Conservation (phyloP, 1,284 basidiomycete species). For the Athelia psychrophila region DNA sequence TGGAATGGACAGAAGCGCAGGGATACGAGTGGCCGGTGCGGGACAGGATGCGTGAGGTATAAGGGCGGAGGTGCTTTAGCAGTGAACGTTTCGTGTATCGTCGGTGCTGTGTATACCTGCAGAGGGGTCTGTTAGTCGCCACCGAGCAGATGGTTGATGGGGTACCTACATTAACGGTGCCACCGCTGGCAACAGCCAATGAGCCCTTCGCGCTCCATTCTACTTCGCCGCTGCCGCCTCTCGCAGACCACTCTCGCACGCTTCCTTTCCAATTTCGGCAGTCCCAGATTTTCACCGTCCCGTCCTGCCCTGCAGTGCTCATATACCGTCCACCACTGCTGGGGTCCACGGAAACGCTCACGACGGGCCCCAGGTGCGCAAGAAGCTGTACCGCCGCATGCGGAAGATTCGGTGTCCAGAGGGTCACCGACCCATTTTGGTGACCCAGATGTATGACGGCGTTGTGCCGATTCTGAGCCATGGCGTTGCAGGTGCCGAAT, state of each 20-base stretch:
- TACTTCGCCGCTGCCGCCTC: slow-evolving; percentile 60
- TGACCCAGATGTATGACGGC: slow-evolving; percentile 95
- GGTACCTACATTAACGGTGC: slow-evolving; percentile 73
- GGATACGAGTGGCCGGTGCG: slow-evolving; percentile 64
- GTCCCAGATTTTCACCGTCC: slow-evolving; percentile 94
- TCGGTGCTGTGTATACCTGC: slow-evolving; percentile 69
- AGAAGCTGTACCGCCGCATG: slow-evolving; percentile 90
- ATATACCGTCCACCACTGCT: slow-evolving; percentile 86
- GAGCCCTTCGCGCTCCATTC: slow-evolving; percentile 84
- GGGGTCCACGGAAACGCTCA: slow-evolving; percentile 81
- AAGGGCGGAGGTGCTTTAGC: slow-evolving; percentile 63
- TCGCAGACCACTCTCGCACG: slow-evolving; percentile 76
- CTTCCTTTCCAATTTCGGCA: slow-evolving; percentile 91
- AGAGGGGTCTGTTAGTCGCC: neutral
- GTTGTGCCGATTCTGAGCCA: slow-evolving; percentile 91
- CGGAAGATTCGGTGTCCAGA: slow-evolving; percentile 95
- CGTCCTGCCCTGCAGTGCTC: slow-evolving; percentile 88
- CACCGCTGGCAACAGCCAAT: slow-evolving; percentile 81
- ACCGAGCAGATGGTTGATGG: slow-evolving; percentile 6
- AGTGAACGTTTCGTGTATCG: slow-evolving; percentile 55
- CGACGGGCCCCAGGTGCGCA: slow-evolving; percentile 88
- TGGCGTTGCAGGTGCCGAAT: slow-evolving; percentile 81
- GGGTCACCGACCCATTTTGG: slow-evolving; percentile 86
- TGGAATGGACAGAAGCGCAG: slow-evolving; percentile 89
- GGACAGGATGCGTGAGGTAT: slow-evolving; percentile 83